phyloP scores from a whole-genome alignment of 2,329 filamentous ascomycete species.

The Sphaerulina vaccinii region DNA sequence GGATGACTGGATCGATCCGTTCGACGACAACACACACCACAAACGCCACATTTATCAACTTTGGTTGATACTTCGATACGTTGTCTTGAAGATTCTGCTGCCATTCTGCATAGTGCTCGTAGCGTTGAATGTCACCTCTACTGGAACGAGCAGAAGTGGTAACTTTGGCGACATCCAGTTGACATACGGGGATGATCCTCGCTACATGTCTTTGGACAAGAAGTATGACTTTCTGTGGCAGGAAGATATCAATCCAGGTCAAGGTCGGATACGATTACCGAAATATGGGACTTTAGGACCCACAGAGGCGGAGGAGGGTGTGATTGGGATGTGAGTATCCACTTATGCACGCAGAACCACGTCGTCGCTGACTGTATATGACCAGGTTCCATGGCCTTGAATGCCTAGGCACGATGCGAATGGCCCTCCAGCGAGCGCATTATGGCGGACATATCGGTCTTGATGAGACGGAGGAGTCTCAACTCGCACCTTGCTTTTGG shows the following conservation, averaged over 20 bases:
- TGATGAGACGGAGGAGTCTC: constrained; percentile 12
- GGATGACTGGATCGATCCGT: constrained; percentile 1
- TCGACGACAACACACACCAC: not conserved
- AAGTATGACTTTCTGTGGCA: constrained; percentile 19
- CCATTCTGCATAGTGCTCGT: constrained; percentile 13
- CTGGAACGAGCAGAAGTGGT: not conserved
- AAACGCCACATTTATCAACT: not conserved
- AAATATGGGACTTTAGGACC: constrained; percentile 8
- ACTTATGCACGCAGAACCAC: too few species aligned
- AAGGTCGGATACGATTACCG: constrained; percentile 8
- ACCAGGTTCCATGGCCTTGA: constrained; percentile 18
- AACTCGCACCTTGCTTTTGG: constrained; percentile 18
- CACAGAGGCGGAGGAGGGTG: constrained; percentile 7
- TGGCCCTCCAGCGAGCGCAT: constrained; percentile 14
- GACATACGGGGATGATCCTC: constrained; percentile 14
- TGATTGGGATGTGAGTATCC: constrained; percentile 17
- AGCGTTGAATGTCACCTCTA: constrained; percentile 3
- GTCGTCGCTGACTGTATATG: not conserved
- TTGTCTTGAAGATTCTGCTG: constrained; percentile 6
- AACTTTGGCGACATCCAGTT: constrained; percentile 7
- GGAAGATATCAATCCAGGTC: constrained; percentile 7
- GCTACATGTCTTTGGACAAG: constrained; percentile 17
- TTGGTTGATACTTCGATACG: constrained; percentile 2
- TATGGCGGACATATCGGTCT: constrained; percentile 13
- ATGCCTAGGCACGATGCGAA: constrained; percentile 15